Conservation (phyloP, 2,329 filamentous ascomycete species). For the Colletotrichum chlorophyti region DNA sequence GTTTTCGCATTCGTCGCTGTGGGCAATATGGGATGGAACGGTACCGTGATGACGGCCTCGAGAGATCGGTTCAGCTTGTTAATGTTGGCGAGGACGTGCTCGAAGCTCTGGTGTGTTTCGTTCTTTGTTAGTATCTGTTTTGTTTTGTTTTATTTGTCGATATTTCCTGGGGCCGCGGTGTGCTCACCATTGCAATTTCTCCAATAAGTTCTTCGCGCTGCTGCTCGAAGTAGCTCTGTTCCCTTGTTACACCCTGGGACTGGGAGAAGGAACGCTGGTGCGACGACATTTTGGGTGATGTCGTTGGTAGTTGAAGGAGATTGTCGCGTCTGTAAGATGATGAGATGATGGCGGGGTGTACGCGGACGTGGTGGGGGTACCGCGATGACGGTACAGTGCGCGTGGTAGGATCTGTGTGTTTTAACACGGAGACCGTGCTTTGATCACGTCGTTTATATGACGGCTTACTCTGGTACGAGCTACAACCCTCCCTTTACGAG, state of each 20-base stretch:
- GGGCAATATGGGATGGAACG: too few species aligned
- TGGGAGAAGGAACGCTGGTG: conserved; percentile 29
- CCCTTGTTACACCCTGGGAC: conserved; percentile 31
- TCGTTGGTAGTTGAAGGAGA: neutral
- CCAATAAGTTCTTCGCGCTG: conserved; percentile 75
- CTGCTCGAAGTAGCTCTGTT: conserved; percentile 75
- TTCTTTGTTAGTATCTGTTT: conserved; percentile 33
- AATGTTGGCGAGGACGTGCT: conserved; percentile 92
- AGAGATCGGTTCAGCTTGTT: conserved; percentile 93
- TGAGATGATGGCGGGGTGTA: conserved; percentile 13
- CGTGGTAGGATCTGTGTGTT: too few species aligned
- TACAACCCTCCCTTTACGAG: too few species aligned
- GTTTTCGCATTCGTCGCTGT: neutral
- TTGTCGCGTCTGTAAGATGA: conserved; percentile 12
- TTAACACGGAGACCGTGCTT: too few species aligned
- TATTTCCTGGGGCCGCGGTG: neutral
- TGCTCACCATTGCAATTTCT: conserved; percentile 76
- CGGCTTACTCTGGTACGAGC: too few species aligned
- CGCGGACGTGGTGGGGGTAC: too few species aligned
- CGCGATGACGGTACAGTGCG: too few species aligned
- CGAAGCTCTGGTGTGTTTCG: conserved; percentile 69
- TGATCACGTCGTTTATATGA: too few species aligned
- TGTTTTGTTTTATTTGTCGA: conserved; percentile 40
- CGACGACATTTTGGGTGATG: conserved; percentile 17
- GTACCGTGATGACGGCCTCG: conserved; percentile 87